Evolutionary conservation across 805 yeast species (phyloP).

Genomic region (Starmerella geochares): DNA sequence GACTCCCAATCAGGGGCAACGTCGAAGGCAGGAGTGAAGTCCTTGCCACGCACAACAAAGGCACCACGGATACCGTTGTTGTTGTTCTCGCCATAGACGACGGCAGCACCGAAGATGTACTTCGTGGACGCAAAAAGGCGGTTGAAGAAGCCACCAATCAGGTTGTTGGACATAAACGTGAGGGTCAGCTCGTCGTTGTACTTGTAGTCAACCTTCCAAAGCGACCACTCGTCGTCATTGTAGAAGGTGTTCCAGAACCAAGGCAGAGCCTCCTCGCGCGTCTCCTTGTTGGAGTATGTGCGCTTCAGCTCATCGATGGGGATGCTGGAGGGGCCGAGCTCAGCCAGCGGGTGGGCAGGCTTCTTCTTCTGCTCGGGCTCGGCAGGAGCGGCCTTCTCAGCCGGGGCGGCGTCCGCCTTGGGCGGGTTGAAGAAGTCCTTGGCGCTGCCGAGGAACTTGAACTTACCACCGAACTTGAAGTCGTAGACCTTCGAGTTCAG

Average conservation of each 20-base stretch:
- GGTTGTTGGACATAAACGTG: conserved; percentile 97
- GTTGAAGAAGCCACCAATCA: conserved; percentile 96
- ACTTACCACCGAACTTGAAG: conserved; percentile 15
- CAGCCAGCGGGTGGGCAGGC: conserved; percentile 79
- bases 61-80: conserved; percentile 95
- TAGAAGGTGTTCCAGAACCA: conserved; percentile 92
- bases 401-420: conserved; percentile 32
- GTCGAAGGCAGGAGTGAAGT: conserved; percentile 78
- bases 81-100: conserved; percentile 98
- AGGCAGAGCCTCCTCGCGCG: conserved; percentile 87
- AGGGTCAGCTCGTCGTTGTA: conserved; percentile 95
- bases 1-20: conserved; percentile 99
- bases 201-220: conserved; percentile 92
- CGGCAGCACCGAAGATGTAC: conserved; percentile 85
- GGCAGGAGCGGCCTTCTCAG: conserved; percentile 36
- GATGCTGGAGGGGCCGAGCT: conserved; percentile 54
- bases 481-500: conserved; percentile 17
- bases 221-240: conserved; percentile 86
- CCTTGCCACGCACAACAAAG: conserved; percentile 92
- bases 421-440: conserved; percentile 13
- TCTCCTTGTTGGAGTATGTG: conserved; percentile 91
- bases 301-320: conserved; percentile 92
- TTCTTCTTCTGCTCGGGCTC: conserved; percentile 40
- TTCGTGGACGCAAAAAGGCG: conserved; percentile 86
- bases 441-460: conserved; percentile 9